Evolutionary conservation across 164 flowering plant genomes (phyloP), one percentile per base, ranked within the genome.

Genomic region (Paratinospora sagittata): DNA sequence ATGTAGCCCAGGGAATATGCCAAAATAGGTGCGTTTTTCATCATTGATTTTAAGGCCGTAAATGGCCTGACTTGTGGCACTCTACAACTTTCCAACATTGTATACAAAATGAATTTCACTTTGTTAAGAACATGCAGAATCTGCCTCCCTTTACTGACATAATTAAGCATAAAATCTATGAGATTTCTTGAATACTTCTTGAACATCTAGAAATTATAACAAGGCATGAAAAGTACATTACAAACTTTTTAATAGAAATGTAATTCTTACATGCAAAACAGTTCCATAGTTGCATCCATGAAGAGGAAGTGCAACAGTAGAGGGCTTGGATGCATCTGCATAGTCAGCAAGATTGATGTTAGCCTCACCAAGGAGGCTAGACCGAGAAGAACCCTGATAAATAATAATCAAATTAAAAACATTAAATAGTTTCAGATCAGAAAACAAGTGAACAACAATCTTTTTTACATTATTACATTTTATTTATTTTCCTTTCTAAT

Each of bases 291-390:
- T 83, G 84, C 90, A 87, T 65, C 99, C 99, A 39, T 82, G 85
- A 76, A 96, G 95, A 78, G 96, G 89, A 72, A 93, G 74, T 21
- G 85, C 73, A 72, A 87, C 82, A 74, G 79, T 73, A 67, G 76
- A 81, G 69, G 99, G 99, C 71, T 89, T 89, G 57, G 72, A 73
- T 65, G 99, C 97, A 81, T 91, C 95, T 60, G 86, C 92, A 85
- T 86, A 91, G 71, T 93, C 92, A 76, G 99, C 93, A 83, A 96
- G 96, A 78, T 96, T 89, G 73, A 96, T 85, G 57, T 27, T 82
- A 71, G 90, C 93, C 81, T 96, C 99, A 49, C 99, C 99, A 74
- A 96, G 96, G 74, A 86, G 43, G 85, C 92, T 88, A 58, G 98
- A 84, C 62, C 98, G 84, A 70, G 99, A 90, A 64, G 98, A 82